Percentiles rank a stretch among this genome's conserved stretches.
phyloP scores from a whole-genome alignment of 768 basidiomycete species.

The Mycena venus region DNA sequence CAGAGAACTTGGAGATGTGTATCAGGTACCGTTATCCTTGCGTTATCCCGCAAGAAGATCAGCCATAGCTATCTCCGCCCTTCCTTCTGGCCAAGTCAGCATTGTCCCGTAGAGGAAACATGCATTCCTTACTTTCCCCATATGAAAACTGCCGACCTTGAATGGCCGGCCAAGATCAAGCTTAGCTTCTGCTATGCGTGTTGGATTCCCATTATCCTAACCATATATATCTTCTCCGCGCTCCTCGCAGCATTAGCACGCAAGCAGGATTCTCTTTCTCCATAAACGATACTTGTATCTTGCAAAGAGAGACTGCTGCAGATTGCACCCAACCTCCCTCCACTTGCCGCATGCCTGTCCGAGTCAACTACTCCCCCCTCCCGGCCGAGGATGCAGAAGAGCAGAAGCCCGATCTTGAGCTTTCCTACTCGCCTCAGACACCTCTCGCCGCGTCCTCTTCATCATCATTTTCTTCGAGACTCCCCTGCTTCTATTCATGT shows the following conservation, averaged over 20 bases:
- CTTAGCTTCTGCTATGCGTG: background rate
- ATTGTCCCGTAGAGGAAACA: background rate
- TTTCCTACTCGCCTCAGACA: no score
- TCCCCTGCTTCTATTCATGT: no score
- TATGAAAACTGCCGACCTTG: background rate
- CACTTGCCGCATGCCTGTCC: background rate
- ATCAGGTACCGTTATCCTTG: background rate
- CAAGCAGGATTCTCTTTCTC: background rate
- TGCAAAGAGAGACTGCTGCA: background rate
- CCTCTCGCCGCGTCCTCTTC: no score
- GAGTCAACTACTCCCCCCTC: background rate
- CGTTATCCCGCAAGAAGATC: background rate
- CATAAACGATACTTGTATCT: background rate
- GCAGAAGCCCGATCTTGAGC: no score
- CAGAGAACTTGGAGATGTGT: background rate
- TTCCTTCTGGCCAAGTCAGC: background rate
- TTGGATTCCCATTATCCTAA: background rate
- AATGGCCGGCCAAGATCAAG: background rate
- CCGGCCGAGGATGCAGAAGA: background rate
- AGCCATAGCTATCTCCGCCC: background rate
- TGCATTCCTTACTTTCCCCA: no score
- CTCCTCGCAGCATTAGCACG: background rate
- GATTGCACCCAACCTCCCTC: background rate
- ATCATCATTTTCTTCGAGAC: no score
- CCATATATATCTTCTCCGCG: background rate